phyloP scores from a whole-genome alignment of 176 grass and related monocot genomes.

The Thalia dealbata region DNA sequence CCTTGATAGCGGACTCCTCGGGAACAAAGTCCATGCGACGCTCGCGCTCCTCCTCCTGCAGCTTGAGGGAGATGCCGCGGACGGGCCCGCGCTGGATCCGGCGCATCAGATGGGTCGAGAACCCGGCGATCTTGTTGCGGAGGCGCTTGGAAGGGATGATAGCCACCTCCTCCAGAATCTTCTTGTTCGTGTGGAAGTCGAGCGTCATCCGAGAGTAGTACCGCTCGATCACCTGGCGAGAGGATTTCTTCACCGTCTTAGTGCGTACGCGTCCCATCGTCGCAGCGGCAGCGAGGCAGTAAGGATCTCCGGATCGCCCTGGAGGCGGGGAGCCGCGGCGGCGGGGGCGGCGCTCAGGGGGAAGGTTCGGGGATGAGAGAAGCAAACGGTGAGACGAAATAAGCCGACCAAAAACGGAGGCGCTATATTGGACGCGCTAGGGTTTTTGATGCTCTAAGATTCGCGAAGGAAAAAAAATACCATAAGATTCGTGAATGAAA shows the following conservation, averaged over 20 bases:
- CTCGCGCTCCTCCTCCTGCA: constrained; percentile 95
- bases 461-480: too few species aligned
- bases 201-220: constrained; percentile 91
- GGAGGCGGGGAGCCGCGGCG: too few species aligned
- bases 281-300: not conserved
- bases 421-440: too few species aligned
- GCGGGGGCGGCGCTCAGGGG: not conserved
- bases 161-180: constrained; percentile 77
- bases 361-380: too few species aligned
- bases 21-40: constrained; percentile 92
- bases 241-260: constrained; percentile 95
- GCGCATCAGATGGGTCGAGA: constrained; percentile 86
- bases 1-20: constrained; percentile 71
- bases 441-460: too few species aligned
- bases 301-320: too few species aligned
- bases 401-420: too few species aligned
- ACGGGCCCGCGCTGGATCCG: constrained; percentile 86
- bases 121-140: constrained; percentile 87
- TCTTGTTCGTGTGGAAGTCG: constrained; percentile 94
- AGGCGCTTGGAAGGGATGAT: constrained; percentile 86
- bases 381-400: too few species aligned
- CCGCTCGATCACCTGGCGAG: constrained; percentile 79
- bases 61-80: constrained; percentile 81
- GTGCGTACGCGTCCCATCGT: constrained; percentile 84
- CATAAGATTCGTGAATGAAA: too few species aligned